phyloP scores from a whole-genome alignment of 106 monocot genomes.

The Acorus calamus region DNA sequence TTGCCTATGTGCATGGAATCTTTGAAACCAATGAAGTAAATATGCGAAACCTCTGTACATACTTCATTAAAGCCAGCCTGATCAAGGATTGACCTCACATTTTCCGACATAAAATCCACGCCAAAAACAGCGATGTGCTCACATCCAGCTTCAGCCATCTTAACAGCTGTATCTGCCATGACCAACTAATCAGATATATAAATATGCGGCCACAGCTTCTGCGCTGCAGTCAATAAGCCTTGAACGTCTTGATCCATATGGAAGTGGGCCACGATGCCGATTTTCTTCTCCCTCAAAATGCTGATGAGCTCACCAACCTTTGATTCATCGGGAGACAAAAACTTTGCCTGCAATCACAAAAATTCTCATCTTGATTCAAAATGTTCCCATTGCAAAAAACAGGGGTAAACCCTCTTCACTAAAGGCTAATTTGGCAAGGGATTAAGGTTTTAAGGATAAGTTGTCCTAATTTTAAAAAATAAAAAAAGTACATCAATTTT shows the following conservation, averaged over 20 bases:
- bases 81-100: constrained; percentile 96
- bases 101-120: constrained; percentile 99
- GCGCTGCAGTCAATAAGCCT: constrained; percentile 89
- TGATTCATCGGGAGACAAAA: constrained; percentile 59
- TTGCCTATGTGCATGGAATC: no score
- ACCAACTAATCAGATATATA: constrained; percentile 96
- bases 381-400: no score
- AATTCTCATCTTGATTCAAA: no score
- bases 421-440: no score
- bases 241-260: constrained; percentile 99
- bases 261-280: constrained; percentile 96
- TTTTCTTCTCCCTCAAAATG: constrained; percentile 77
- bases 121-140: constrained; percentile 80
- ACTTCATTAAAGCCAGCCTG: constrained; percentile 53
- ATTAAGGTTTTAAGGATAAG: no score
- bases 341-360: constrained; percentile 62
- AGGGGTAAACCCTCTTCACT: no score
- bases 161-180: constrained; percentile 93
- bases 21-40: no score
- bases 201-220: constrained; percentile 86
- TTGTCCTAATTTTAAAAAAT: no score
- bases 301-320: constrained; percentile 73
- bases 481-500: no score
- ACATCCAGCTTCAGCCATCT: constrained; percentile 96
- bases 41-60: no score